phyloP scores from a whole-genome alignment of 495 filamentous ascomycete species.

The Podospora tetraspora region DNA sequence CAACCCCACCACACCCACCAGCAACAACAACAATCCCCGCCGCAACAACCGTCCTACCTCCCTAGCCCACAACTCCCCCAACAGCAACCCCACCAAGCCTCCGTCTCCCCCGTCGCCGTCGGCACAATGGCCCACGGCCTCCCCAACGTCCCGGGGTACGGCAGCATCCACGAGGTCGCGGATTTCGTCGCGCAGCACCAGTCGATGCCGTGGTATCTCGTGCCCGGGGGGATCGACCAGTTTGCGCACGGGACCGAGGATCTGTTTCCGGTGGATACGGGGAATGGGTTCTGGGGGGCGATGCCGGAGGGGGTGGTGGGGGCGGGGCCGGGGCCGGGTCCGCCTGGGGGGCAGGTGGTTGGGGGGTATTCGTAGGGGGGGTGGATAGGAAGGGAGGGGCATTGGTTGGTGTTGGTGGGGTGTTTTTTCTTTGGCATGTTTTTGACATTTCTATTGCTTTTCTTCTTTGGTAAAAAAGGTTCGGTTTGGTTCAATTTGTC shows the following conservation, averaged over 20 bases:
- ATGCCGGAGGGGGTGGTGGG: constrained; percentile 14
- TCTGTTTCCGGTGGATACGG: constrained; percentile 15
- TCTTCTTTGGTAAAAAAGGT: too few species aligned
- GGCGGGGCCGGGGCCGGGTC: too few species aligned
- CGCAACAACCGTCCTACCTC: constrained; percentile 17
- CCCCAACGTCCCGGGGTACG: constrained; percentile 21
- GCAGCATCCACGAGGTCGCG: constrained; percentile 20
- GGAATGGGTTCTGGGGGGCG: constrained; percentile 26
- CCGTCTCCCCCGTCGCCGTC: constrained; percentile 1
- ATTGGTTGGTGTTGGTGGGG: too few species aligned
- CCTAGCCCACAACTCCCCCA: constrained; percentile 16
- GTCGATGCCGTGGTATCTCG: constrained; percentile 28
- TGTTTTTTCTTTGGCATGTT: too few species aligned
- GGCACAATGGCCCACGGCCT: background rate
- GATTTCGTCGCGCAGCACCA: constrained; percentile 30
- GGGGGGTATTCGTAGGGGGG: background rate
- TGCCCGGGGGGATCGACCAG: constrained; percentile 36
- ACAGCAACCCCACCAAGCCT: background rate
- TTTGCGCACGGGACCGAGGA: constrained; percentile 38
- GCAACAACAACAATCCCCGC: constrained; percentile 13
- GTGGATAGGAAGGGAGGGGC: too few species aligned
- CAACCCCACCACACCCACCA: background rate
- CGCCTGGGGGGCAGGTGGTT: background rate
- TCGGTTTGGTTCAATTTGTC: too few species aligned
- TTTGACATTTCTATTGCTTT: too few species aligned